phyloP scores from a whole-genome alignment of 1,284 basidiomycete genomes.

The Volvariella surrecta region DNA sequence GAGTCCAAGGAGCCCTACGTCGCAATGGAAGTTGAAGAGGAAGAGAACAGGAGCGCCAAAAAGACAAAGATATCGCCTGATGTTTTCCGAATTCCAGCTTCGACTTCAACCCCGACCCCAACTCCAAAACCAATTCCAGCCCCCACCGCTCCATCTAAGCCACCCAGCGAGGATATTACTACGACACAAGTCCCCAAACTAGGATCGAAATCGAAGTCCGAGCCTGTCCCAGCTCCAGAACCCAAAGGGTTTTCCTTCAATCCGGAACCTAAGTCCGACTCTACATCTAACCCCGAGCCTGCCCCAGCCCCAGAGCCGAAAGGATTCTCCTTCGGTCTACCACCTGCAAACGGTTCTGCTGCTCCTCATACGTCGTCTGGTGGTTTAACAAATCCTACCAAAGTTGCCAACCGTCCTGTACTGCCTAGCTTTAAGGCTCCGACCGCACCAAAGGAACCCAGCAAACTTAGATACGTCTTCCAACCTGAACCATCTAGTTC shows the following conservation, averaged over 20 bases:
- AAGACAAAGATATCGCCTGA: constrained; percentile 19
- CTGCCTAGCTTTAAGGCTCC: background rate
- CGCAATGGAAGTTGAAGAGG: constrained; percentile 21
- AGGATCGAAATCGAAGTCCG: too few relatives aligned
- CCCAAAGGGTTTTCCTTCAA: constrained; percentile 11
- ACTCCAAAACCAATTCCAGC: constrained; percentile 8
- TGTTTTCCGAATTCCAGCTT: constrained; percentile 16
- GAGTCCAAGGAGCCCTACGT: constrained; percentile 5
- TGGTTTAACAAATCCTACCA: too few relatives aligned
- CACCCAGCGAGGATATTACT: constrained; percentile 12
- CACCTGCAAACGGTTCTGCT: constrained; percentile 10
- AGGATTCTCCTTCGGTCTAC: constrained; percentile 10
- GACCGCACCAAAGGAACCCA: constrained; percentile 55
- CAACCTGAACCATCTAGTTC: constrained; percentile 21
- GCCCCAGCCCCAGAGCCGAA: constrained; percentile 10
- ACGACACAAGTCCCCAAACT: constrained; percentile 6
- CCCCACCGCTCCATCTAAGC: constrained; percentile 17
- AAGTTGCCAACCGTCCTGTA: too few relatives aligned
- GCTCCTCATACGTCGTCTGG: too few relatives aligned
- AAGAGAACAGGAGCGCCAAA: constrained; percentile 23
- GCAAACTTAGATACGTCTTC: constrained; percentile 62
- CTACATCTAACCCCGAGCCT: too few relatives aligned
- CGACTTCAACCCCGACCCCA: constrained; percentile 15
- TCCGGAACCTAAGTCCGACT: background rate
- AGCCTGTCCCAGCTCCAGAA: constrained; percentile 8